Percentiles rank a stretch among this genome's conserved stretches.
These are phyloP conservation scores for Erodium trifolium DNA, from an alignment of 441 rosid species.

Conservation along the genomic window DNA sequence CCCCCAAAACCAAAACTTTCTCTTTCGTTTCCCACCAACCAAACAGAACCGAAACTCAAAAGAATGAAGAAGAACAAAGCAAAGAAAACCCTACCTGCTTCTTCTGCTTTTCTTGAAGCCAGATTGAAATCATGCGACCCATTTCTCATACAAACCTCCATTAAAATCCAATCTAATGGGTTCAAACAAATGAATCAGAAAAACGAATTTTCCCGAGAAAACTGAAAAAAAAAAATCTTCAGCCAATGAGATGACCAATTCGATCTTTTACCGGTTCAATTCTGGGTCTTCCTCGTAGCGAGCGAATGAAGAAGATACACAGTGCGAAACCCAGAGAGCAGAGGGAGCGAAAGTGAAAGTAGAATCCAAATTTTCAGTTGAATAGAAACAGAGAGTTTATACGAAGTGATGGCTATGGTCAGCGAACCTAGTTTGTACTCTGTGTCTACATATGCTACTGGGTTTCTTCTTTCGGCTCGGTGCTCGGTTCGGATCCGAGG, in stretches of 20 bases:
- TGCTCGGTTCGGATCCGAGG: background rate
- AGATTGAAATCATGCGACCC: conserved; percentile 46
- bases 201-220: conserved; percentile 6
- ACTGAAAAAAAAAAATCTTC: background rate
- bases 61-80: background rate
- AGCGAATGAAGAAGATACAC: background rate
- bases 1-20: background rate
- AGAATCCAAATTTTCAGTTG: background rate
- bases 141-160: conserved; percentile 46
- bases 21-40: conserved; percentile 15
- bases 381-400: background rate
- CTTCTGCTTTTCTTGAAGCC: conserved; percentile 91
- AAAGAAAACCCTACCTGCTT: conserved; percentile 47
- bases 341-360: background rate
- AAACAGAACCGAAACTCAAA: background rate
- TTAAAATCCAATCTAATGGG: conserved; percentile 19
- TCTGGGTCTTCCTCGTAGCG: background rate
- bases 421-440: background rate
- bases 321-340: background rate
- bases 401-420: background rate
- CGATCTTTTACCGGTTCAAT: background rate
- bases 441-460: background rate
- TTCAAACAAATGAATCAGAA: conserved; percentile 7
- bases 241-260: background rate
- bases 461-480: background rate